Evolutionary conservation across 1,284 basidiomycete species (phyloP), one percentile per base, ranked within the genome.

Genomic region (Sporisorium sorghi): DNA sequence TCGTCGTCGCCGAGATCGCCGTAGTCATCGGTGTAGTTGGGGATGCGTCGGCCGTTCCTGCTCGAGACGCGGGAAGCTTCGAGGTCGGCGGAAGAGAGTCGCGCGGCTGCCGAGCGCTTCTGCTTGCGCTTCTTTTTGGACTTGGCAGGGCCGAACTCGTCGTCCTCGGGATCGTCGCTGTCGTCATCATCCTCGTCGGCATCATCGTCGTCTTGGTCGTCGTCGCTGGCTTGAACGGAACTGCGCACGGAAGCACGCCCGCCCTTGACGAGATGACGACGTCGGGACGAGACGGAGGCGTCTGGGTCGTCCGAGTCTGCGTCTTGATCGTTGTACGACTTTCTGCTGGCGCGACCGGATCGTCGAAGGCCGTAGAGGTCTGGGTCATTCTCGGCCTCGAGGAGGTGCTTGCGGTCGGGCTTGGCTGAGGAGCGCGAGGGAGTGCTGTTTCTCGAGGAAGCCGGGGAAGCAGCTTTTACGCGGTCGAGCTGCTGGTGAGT

Each of bases 151-250:
- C 58, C 58, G 37, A 73, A 66, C 32, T 73, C 65, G 21, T 74
- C 73, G 21, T 86, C 86, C 79, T 92, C 92, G 58, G 88, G 85
- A 90, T 90, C 58, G 91, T 92, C 91, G 33, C 90, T 88, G 37
- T 91, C 93, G 81, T 94, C 95, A 80, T 94, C 93, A 2, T 70
- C 72, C 10, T 65, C 70, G 40, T 61, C 58, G 21, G 61, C 58
- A 7, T 56, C 65, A 15, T 51, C 65, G 32, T 83, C 86, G 80
- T 72, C 76, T 28, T 86, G 87, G 67, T 61, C 86, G 87, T 89
- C 83, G 48, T 62, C 65, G 40, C 59, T 58, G 40, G 60, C 58
- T 17, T 72, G 59, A 6, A 71, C 69, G n/a, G 77, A 76, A 56
- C 61, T 58, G 43, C 70, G 69, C 8, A 59, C 32, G 14, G 69